These are phyloP conservation scores for Talaromyces sp. DNA, from an alignment of 2,329 filamentous ascomycete species.

Conservation along the genomic window DNA sequence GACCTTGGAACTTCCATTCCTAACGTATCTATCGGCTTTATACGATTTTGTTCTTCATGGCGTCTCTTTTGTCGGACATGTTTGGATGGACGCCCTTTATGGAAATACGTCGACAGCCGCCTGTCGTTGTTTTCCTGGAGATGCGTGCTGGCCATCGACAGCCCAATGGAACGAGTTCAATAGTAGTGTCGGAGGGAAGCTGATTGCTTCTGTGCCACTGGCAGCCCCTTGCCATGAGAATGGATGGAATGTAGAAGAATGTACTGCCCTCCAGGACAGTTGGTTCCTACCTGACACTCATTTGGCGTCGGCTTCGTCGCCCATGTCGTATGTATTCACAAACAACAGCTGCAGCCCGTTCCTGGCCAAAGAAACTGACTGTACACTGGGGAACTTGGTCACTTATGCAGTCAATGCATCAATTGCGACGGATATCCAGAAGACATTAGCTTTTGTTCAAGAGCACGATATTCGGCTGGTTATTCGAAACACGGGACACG, in stretches of 20 bases:
- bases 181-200: slow-evolving; percentile 28
- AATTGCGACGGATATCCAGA: slow-evolving; percentile 1
- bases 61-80: too few species aligned
- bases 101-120: neutral
- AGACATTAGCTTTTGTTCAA: slow-evolving; percentile 4
- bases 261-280: neutral
- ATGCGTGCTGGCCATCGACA: slow-evolving; percentile 33
- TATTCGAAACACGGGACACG: slow-evolving; percentile 10
- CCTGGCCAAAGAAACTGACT: slow-evolving; percentile 16
- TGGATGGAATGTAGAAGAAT: neutral
- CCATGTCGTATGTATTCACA: slow-evolving; percentile 27
- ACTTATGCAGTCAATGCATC: slow-evolving; percentile 31
- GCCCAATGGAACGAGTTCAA: slow-evolving; percentile 33
- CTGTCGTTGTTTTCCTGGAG: slow-evolving; percentile 17
- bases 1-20: too few species aligned
- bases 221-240: slow-evolving; percentile 26
- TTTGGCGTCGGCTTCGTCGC: slow-evolving; percentile 21
- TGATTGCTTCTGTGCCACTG: slow-evolving; percentile 27
- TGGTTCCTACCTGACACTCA: slow-evolving; percentile 1
- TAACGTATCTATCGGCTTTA: too few species aligned
- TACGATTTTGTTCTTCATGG: too few species aligned
- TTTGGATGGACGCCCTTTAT: too few species aligned
- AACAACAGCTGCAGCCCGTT: slow-evolving; percentile 29
- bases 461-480: slow-evolving; percentile 10
- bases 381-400: slow-evolving; percentile 25